Evolutionary conservation across 1,284 basidiomycete species (phyloP), one percentile per base, ranked within the genome.

Genomic region (Cryptococcus sp.): DNA sequence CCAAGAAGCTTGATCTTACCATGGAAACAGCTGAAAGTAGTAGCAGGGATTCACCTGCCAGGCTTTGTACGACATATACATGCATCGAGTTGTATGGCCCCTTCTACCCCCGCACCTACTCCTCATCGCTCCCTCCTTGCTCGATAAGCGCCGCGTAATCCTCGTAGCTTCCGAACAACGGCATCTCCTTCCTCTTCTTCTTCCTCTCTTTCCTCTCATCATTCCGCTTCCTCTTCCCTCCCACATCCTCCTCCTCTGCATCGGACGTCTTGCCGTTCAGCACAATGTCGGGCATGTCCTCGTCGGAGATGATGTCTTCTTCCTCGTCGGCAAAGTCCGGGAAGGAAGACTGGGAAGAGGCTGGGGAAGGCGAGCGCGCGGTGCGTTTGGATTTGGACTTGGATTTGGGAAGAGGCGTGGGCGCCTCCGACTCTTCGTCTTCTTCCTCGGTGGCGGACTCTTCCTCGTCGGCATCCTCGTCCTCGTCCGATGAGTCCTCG

Each of bases 91-190:
- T 4, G 5, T 9, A 33, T 33, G 28, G 28, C 28, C 28, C 28
- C 28, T n/a, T 33, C 28, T 33, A 33, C 47, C 54, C 24, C 23
- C 20, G 18, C 53, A 6, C 28, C 56, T 62, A 61, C 33, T 71
- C 66, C 54, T 69, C 68, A 68, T 89, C 87, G 76, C 89, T 87
- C 20, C 80, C 87, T 15, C 73, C 79, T 57, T 87, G 87, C 70
- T 95, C 92, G 62, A 98, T 93, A 81, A 98, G 82, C 77, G 85
- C 88, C 48, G 89, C 89, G 70, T 96, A 98, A 66, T 97, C 95
- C 61, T 98, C 95, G 63, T 95, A 95, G 71, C 86, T 89, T 2
- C 91, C 95, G 69, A 98, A 97, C 33, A 87, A 88, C 1, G 93
- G 92, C 73, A 86, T 76, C 78, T 87, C 89, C 80, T 88, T 89